Evolutionary conservation across 352 stramenopile species (phyloP).

Genomic region (Globisporangium recalcitrans): DNA sequence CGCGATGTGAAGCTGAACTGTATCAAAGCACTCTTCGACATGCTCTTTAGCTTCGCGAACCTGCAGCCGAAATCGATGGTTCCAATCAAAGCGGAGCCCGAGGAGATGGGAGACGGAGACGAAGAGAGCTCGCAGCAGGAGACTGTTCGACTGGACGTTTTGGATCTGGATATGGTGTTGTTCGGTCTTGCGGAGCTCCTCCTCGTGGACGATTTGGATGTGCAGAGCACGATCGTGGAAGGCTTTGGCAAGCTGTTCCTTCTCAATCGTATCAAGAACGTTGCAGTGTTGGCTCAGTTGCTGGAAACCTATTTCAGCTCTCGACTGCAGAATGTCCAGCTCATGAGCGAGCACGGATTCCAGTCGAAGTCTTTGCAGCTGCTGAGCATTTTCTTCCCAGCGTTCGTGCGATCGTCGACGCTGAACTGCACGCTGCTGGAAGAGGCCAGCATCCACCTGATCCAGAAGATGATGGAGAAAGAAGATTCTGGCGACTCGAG

Average conservation of each 20-base stretch:
- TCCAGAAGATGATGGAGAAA: conserved; percentile 58
- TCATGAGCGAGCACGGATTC: conserved; percentile 46
- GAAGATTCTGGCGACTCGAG: conserved; percentile 34
- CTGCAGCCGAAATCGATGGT: conserved; percentile 48
- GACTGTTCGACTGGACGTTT: conserved; percentile 20
- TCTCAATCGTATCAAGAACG: conserved; percentile 60
- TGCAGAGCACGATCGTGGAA: conserved; percentile 72
- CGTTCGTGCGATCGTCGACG: conserved; percentile 47
- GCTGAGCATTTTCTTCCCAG: conserved; percentile 71
- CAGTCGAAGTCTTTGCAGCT: conserved; percentile 64
- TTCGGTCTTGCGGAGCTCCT: conserved; percentile 50
- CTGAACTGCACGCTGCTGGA: conserved; percentile 59
- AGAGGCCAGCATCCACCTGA: conserved; percentile 55
- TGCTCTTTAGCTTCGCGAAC: conserved; percentile 57
- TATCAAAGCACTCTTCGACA: conserved; percentile 65
- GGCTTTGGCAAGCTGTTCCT: conserved; percentile 75
- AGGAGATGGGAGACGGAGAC: conserved; percentile 19
- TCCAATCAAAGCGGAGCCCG: conserved; percentile 25
- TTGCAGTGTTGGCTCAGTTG: conserved; percentile 52
- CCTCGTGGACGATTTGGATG: conserved; percentile 53
- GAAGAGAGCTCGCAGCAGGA: neutral
- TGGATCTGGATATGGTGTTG: conserved; percentile 57
- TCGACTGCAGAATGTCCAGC: conserved; percentile 47
- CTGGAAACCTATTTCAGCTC: conserved; percentile 75
- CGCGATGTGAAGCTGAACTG: conserved; percentile 74